Percentiles rank a stretch among this genome's conserved stretches.
Evolutionary conservation across 345 rosid species (phyloP).

Genomic region (Garcia nutans): DNA sequence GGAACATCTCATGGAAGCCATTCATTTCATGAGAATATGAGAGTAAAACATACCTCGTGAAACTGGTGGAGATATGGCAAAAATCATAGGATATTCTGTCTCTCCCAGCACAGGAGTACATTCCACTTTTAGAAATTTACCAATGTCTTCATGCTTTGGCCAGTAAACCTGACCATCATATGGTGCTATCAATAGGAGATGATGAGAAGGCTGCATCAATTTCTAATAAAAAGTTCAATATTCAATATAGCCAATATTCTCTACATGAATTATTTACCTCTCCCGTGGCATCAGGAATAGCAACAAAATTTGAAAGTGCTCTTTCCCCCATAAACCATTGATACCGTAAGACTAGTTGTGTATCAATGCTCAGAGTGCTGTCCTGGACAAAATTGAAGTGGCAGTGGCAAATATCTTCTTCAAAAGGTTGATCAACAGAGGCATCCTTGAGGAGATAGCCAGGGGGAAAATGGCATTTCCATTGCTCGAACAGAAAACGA

Average conservation of each 20-base stretch:
- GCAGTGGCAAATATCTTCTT: constrained; percentile 84
- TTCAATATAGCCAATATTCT: not conserved
- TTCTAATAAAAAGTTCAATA: not conserved
- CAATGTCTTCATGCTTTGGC: constrained; percentile 87
- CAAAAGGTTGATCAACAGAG: constrained; percentile 79
- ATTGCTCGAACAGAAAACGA: constrained; percentile 71
- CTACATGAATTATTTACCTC: constrained; percentile 54
- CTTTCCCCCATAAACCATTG: constrained; percentile 87
- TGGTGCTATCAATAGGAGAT: constrained; percentile 9
- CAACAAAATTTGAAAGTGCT: constrained; percentile 64
- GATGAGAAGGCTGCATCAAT: not conserved
- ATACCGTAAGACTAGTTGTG: constrained; percentile 58
- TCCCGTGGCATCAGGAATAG: constrained; percentile 66
- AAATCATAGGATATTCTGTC: constrained; percentile 69
- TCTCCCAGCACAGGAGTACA: constrained; percentile 69
- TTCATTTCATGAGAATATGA: constrained; percentile 12
- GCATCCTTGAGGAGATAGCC: constrained; percentile 81
- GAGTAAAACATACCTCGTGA: constrained; percentile 52
- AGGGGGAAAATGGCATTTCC: constrained; percentile 74
- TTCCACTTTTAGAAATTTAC: constrained; percentile 73
- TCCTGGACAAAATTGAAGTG: constrained; percentile 70
- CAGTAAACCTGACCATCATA: constrained; percentile 64
- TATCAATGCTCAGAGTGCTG: constrained; percentile 45
- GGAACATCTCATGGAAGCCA: constrained; percentile 10
- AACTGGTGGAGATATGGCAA: constrained; percentile 81